phyloP scores from a whole-genome alignment of 2,329 filamentous ascomycete genomes.

The Fusarium subtropicale region DNA sequence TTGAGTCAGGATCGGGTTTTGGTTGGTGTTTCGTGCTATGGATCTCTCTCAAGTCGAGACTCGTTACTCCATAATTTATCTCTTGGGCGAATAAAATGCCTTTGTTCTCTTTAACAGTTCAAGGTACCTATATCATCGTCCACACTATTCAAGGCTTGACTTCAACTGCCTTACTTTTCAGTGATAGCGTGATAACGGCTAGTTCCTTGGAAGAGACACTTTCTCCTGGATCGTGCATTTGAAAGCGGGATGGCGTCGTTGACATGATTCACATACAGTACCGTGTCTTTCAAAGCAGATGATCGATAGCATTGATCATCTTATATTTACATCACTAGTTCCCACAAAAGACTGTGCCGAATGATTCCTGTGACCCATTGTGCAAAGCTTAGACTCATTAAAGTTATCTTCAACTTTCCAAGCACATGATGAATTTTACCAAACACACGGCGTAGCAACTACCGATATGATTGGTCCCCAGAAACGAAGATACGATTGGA shows the following conservation, averaged over 20 bases:
- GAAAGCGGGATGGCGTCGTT: slow-evolving; percentile 6
- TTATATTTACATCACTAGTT: background rate
- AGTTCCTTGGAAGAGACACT: slow-evolving; percentile 6
- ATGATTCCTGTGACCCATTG: background rate
- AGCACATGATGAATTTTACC: background rate
- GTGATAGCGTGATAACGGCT: slow-evolving; percentile 26
- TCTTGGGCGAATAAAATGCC: background rate
- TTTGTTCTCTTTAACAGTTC: background rate
- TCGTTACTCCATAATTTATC: slow-evolving; percentile 20
- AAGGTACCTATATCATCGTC: slow-evolving; percentile 9
- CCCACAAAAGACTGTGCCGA: background rate
- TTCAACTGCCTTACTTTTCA: slow-evolving; percentile 18
- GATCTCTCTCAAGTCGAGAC: slow-evolving; percentile 17
- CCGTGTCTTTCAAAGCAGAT: background rate
- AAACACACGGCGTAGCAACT: background rate
- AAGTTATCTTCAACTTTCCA: background rate
- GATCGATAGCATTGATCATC: background rate
- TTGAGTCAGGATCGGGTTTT: slow-evolving; percentile 30
- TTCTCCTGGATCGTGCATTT: slow-evolving; percentile 18
- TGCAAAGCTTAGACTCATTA: background rate
- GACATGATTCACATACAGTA: background rate
- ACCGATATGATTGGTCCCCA: background rate
- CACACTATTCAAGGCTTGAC: background rate
- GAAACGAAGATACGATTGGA: slow-evolving; percentile 2
- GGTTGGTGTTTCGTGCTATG: slow-evolving; percentile 33